Evolutionary conservation across 1,284 basidiomycete species (phyloP), one percentile per base, ranked within the genome.

Genomic region (Ustilago esculenta): DNA sequence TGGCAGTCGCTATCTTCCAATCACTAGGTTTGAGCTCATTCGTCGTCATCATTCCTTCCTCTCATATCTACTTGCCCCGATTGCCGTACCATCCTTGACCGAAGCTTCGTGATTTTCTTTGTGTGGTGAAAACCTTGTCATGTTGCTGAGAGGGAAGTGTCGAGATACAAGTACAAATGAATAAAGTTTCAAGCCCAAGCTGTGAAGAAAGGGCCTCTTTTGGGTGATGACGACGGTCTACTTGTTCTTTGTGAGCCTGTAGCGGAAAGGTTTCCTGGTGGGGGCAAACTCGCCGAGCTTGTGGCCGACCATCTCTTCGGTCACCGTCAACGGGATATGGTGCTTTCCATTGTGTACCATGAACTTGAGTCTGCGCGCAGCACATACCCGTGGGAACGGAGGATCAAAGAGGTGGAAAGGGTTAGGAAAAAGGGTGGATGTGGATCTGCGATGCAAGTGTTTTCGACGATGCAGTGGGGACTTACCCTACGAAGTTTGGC

Each of bases 241-340:
- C 63, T 74, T 76, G 74, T 76, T 76, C 69, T 76, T 76, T 4
- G 72, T 75, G 40, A 69, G 44, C 32, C 65, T 72, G 67, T 79
- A 82, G 30, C 74, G 69, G 78, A 86, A 87, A 49, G 82, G 84
- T 77, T 86, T 86, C 83, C 91, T 88, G 36, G 94, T 97, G 60
- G 90, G 87, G 17, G 93, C 86, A 83, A 98, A 98, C 85, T 98
- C 94, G 47, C 95, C 95, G 52, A 98, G 84, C 83, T 98, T 98
- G 83, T 98, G 94, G 0, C 95, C 95, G 2, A 98, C 92, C 94
- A 98, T 98, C 82, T 98, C 94, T 82, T 95, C 92, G 12, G 92
- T 93, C 57, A 98, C 86, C 30, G 86, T 84, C 30, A 98, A 89
- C 0, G 94, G 93, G 12, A 90, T 73, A 81, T 94, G 96, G 72